Evolutionary conservation across 2,329 filamentous ascomycete species (phyloP).

Genomic region (Ophiostoma piceae): DNA sequence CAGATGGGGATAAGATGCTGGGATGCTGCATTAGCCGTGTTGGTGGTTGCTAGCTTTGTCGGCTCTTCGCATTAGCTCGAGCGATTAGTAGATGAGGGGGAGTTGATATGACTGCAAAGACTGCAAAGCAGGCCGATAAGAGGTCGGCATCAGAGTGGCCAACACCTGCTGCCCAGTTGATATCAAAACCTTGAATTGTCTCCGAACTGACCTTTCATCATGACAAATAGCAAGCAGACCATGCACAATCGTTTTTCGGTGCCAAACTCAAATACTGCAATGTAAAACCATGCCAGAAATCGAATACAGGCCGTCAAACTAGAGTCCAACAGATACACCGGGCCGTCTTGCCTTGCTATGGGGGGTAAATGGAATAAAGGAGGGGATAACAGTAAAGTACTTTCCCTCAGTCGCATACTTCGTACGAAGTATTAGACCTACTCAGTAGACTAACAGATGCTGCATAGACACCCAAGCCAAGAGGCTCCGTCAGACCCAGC

Average conservation of each 20-base stretch:
- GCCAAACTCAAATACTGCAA: too few species aligned
- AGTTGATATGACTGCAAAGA: background rate
- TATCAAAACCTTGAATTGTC: too few species aligned
- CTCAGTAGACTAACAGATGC: background rate
- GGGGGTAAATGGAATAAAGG: constrained; percentile 1
- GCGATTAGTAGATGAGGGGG: background rate
- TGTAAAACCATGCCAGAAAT: too few species aligned
- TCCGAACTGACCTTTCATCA: too few species aligned
- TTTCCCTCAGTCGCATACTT: background rate
- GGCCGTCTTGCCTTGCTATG: background rate
- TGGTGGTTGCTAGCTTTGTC: background rate
- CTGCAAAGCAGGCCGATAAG: too few species aligned
- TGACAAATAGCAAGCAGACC: too few species aligned
- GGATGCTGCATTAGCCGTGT: background rate
- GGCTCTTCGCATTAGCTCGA: background rate
- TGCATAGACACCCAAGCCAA: constrained; percentile 10
- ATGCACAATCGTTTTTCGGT: too few species aligned
- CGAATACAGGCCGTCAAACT: too few species aligned
- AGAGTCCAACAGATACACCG: background rate
- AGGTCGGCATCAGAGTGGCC: too few species aligned
- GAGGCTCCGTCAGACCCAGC: constrained; percentile 1
- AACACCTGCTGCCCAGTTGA: too few species aligned
- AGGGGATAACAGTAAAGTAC: background rate
- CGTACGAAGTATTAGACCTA: too few species aligned
- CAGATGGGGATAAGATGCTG: background rate